These are phyloP conservation scores for Crataegus laevigata DNA, from an alignment of 306 rosid species.

Conservation along the genomic window DNA sequence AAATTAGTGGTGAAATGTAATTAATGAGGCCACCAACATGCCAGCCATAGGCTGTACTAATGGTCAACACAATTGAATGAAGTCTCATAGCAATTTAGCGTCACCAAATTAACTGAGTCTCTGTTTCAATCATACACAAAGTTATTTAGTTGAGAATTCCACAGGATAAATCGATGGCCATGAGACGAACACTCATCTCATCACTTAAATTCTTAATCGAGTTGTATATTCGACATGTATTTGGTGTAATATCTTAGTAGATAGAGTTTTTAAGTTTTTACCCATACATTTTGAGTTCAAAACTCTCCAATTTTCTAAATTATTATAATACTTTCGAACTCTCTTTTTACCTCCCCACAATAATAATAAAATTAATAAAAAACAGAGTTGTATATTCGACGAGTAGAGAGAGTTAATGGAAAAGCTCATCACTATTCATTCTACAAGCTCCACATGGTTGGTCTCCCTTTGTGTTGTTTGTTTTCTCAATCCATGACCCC, in stretches of 20 bases:
- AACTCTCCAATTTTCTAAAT: no score
- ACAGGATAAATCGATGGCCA: neutral
- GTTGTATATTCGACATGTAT: no score
- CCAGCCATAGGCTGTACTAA: neutral
- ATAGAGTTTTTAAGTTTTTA: no score
- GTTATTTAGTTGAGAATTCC: neutral
- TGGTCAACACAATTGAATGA: neutral
- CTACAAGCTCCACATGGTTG: slow-evolving; percentile 12
- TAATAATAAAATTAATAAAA: neutral
- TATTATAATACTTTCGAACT: no score
- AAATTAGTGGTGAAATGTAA: neutral
- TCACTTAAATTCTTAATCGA: no score
- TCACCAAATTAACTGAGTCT: neutral
- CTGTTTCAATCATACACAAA: neutral
- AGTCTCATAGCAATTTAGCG: neutral
- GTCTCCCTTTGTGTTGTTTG: slow-evolving; percentile 3
- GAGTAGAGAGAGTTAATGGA: neutral
- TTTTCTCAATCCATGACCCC: slow-evolving; percentile 8
- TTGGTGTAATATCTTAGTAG: no score
- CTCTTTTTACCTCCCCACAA: no score
- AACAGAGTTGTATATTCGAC: neutral
- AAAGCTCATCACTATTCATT: neutral
- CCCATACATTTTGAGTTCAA: no score
- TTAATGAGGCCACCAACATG: neutral
- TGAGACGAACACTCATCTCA: neutral